Percentiles rank a stretch among this genome's conserved stretches.
These are phyloP conservation scores for Barbatosphaeria neglecta DNA, from an alignment of 495 filamentous ascomycete species.

Conservation along the genomic window DNA sequence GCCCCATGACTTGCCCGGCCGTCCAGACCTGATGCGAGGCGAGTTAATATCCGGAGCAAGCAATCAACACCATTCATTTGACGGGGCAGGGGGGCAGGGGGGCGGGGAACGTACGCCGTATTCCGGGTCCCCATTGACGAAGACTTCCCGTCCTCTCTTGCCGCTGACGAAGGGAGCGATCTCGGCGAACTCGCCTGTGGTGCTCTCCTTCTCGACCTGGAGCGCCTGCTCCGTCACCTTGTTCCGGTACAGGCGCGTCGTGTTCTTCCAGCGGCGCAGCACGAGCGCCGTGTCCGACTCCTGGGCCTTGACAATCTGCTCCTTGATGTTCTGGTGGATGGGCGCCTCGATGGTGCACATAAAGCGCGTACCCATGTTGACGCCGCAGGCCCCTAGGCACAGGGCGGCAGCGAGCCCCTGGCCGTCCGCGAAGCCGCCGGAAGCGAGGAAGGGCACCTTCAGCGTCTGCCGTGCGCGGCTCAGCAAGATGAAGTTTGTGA, in stretches of 20 bases:
- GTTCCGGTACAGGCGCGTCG: slow-evolving; percentile 76
- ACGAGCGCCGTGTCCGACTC: slow-evolving; percentile 89
- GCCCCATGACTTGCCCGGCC: slow-evolving; percentile 53
- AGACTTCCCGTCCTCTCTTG: slow-evolving; percentile 83
- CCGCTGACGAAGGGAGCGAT: slow-evolving; percentile 85
- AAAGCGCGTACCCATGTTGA: slow-evolving; percentile 94
- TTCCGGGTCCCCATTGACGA: slow-evolving; percentile 82
- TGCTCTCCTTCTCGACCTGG: slow-evolving; percentile 75
- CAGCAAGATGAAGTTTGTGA: slow-evolving; percentile 94
- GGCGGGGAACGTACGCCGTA: slow-evolving; percentile 76
- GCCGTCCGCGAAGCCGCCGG: slow-evolving; percentile 90
- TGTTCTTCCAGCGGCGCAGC: slow-evolving; percentile 87
- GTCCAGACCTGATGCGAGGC: slow-evolving; percentile 53
- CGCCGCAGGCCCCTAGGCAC: slow-evolving; percentile 79
- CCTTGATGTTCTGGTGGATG: slow-evolving; percentile 87
- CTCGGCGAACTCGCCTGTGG: slow-evolving; percentile 80
- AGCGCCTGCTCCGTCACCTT: slow-evolving; percentile 71
- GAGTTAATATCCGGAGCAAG: too few relatives aligned
- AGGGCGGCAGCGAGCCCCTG: slow-evolving; percentile 90
- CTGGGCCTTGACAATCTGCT: slow-evolving; percentile 75
- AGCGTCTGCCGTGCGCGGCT: slow-evolving; percentile 76
- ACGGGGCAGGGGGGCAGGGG: slow-evolving; percentile 1
- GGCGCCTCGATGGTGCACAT: slow-evolving; percentile 89
- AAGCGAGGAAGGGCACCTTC: slow-evolving; percentile 84
- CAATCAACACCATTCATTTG: slow-evolving; percentile 14